Base-by-base conservation (phyloP, 495 filamentous ascomycete species). In the Mycothermus thermophilus region DNA sequence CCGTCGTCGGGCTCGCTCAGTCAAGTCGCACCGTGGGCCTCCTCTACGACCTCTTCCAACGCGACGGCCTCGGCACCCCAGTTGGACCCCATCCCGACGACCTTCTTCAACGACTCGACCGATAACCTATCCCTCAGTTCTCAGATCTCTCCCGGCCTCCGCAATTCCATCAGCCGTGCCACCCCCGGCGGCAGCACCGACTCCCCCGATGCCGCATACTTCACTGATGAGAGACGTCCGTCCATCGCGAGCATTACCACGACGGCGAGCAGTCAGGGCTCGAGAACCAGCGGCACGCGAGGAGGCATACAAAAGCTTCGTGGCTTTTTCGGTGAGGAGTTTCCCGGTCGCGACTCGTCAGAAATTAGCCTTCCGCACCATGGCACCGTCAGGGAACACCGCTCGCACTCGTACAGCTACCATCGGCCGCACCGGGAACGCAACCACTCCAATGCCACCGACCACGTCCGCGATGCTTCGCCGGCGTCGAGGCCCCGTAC, bases 281-380 rank as follows among this genome's bases (percentile, higher is more conserved):
- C 90, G 11, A 84, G 80, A 51, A 75, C 80, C 4, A 90, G 80
- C 48, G 55, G 75, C 14, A 63, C 62, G 40, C 45, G 80, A 43
- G 71, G 77, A 32, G 72, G 73, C 24, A 64, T 82, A 32, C 69
- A 79, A 55, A 85, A 82, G 55, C 52, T 88, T 26, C 79, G 84
- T 48, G 80, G 77, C 12, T 80, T 93, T 46, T 90, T 93, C 57
- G 83, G 86, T 15, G 86, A 93, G 37, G 88, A 93, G 46, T 83
- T 77, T 44, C 68, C 66, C 29, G 67, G 72, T 20, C 62, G 71
- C 39, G 69, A 82, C 44, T 77, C 72, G 29, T 83, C 80, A 11
- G 83, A 90, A 35, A 70, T 68, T 25, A 92, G 83, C 44, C 66
- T 81, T 35, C 58, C 69, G 8, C 60, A 63, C 40, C 71, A 62